These are phyloP conservation scores for Scedosporium aurantiacum DNA, from an alignment of 2,329 filamentous ascomycete genomes.

Conservation along the genomic window DNA sequence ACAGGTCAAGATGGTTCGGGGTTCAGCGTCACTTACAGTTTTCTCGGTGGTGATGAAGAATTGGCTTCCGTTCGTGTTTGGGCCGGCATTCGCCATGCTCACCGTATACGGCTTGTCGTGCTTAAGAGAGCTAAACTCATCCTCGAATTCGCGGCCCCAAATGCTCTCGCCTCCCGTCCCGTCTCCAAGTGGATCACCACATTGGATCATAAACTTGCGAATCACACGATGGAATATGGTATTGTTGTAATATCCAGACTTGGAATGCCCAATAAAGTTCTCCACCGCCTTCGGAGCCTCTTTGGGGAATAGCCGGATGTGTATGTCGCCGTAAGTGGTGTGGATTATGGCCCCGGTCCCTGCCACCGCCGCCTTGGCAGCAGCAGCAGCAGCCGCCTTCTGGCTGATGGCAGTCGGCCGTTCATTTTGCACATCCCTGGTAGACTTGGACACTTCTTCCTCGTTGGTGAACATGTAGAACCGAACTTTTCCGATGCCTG, in stretches of 20 bases:
- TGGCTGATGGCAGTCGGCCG: slow-evolving; percentile 52
- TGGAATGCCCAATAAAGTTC: slow-evolving; percentile 90
- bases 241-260: slow-evolving; percentile 90
- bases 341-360: slow-evolving; percentile 77
- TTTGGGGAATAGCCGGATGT: slow-evolving; percentile 84
- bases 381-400: slow-evolving; percentile 31
- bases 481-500: slow-evolving; percentile 74
- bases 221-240: slow-evolving; percentile 97
- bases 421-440: slow-evolving; percentile 89
- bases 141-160: slow-evolving; percentile 84
- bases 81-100: slow-evolving; percentile 95
- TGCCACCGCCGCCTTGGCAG: slow-evolving; percentile 55
- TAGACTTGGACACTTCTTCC: slow-evolving; percentile 67
- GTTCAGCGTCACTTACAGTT: slow-evolving; percentile 46
- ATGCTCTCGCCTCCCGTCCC: slow-evolving; percentile 86
- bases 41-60: slow-evolving; percentile 99
- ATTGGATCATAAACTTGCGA: slow-evolving; percentile 95
- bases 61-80: slow-evolving; percentile 89
- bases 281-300: slow-evolving; percentile 91
- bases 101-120: slow-evolving; percentile 96
- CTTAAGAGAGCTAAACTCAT: slow-evolving; percentile 82
- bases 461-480: slow-evolving; percentile 99
- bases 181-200: slow-evolving; percentile 75
- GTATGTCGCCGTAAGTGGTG: slow-evolving; percentile 88
- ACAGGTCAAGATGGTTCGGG: background rate